Evolutionary conservation across 352 stramenopile species (phyloP).

Genomic region (Pythium diclinum): DNA sequence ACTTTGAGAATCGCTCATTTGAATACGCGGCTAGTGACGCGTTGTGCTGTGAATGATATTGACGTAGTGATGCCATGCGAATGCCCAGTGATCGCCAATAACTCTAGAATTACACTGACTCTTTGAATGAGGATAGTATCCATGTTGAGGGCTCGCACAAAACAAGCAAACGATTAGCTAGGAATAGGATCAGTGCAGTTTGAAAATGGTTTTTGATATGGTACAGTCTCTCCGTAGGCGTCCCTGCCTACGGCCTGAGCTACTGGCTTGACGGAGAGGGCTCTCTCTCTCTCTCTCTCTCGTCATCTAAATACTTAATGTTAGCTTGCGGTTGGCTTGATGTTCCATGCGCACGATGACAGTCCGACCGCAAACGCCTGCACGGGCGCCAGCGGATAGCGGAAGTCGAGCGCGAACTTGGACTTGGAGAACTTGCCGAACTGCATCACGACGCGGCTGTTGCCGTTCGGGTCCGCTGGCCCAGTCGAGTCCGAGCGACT

Average conservation of each 20-base stretch:
- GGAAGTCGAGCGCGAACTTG: constrained; percentile 87
- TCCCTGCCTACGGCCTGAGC: not conserved
- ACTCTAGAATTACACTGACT: constrained; percentile 80
- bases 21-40: too few species aligned
- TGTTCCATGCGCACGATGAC: constrained; percentile 81
- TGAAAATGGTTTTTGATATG: not conserved
- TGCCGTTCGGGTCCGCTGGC: constrained; percentile 36
- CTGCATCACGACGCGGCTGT: constrained; percentile 75
- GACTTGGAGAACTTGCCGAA: constrained; percentile 88
- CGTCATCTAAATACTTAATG: not conserved
- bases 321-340: constrained; percentile 37
- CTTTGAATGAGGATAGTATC: constrained; percentile 50
- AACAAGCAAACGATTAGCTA: not conserved
- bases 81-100: constrained; percentile 25
- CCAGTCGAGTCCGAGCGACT: constrained; percentile 13
- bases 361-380: constrained; percentile 86
- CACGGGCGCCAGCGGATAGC: constrained; percentile 77
- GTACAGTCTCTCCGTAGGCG: not conserved
- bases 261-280: not conserved
- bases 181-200: not conserved
- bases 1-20: constrained; percentile 5
- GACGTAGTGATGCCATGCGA: constrained; percentile 1
- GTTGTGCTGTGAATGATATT: too few species aligned
- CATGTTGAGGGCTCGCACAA: constrained; percentile 40
- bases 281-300: not conserved